Conservation (phyloP, 495 filamentous ascomycete genomes). For the Penicillium canariense region DNA sequence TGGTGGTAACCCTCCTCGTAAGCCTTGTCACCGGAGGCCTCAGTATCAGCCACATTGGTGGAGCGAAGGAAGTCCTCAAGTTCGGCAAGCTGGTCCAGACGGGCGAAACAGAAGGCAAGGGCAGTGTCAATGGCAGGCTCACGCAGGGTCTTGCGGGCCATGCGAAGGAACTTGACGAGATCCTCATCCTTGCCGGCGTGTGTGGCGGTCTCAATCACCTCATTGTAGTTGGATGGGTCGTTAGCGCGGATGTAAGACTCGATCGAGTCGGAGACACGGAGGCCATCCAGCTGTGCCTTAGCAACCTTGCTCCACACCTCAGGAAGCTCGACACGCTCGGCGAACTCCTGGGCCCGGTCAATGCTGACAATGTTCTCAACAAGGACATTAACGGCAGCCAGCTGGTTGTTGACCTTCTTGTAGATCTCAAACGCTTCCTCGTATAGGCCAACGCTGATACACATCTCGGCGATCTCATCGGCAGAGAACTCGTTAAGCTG, state of each 20-base stretch:
- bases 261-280: slow-evolving; percentile 88
- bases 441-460: slow-evolving; percentile 88
- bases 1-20: slow-evolving; percentile 93
- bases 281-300: slow-evolving; percentile 96
- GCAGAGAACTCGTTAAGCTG: slow-evolving; percentile 83
- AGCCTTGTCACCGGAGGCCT: slow-evolving; percentile 95
- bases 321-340: slow-evolving; percentile 89
- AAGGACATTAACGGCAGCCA: slow-evolving; percentile 83
- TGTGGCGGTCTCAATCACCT: slow-evolving; percentile 95
- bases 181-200: slow-evolving; percentile 98
- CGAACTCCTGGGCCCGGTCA: slow-evolving; percentile 94
- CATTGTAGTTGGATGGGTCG: slow-evolving; percentile 88
- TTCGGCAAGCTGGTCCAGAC: slow-evolving; percentile 86
- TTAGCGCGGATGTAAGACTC: slow-evolving; percentile 95
- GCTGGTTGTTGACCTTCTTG: slow-evolving; percentile 93
- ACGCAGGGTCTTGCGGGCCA: slow-evolving; percentile 94
- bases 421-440: slow-evolving; percentile 99
- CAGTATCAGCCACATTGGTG: slow-evolving; percentile 92
- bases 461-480: slow-evolving; percentile 88
- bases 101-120: slow-evolving; percentile 89
- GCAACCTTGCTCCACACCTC: slow-evolving; percentile 99
- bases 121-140: slow-evolving; percentile 93
- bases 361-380: slow-evolving; percentile 98
- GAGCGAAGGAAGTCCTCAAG: slow-evolving; percentile 94
- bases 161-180: slow-evolving; percentile 91